phyloP scores from a whole-genome alignment of 1,284 basidiomycete genomes.

The Phlebopus sp. region DNA sequence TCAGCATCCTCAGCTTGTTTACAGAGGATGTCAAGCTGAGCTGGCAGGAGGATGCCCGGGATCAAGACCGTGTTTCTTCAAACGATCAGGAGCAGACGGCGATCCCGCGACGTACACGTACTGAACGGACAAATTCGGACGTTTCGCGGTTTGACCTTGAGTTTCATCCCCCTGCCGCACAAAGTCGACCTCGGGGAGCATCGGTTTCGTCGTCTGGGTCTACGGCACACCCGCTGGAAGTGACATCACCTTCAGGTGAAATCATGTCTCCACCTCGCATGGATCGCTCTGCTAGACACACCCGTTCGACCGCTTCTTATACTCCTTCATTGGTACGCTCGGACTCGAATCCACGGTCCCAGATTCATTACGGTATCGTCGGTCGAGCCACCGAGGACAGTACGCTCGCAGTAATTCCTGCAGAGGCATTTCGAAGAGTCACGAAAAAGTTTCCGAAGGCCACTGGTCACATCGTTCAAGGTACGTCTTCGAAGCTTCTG shows the following conservation, averaged over 20 bases:
- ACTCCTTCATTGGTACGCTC: constrained; percentile 23
- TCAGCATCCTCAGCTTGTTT: constrained; percentile 94
- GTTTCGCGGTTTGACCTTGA: constrained; percentile 58
- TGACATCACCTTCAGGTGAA: constrained; percentile 32
- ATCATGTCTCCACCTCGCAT: constrained; percentile 10
- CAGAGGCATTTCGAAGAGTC: constrained; percentile 89
- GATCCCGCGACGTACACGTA: constrained; percentile 27
- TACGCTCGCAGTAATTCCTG: constrained; percentile 97
- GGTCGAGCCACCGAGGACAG: constrained; percentile 92
- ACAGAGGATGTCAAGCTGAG: constrained; percentile 96
- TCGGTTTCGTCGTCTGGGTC: constrained; percentile 66
- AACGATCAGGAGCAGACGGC: constrained; percentile 17
- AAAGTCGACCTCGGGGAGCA: constrained; percentile 38
- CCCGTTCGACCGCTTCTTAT: constrained; percentile 11
- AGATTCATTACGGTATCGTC: constrained; percentile 63
- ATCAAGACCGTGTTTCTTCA: constrained; percentile 25
- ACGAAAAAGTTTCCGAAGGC: constrained; percentile 97
- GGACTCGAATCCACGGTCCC: constrained; percentile 27
- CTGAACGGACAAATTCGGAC: constrained; percentile 52
- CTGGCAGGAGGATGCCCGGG: constrained; percentile 67
- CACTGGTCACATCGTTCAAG: constrained; percentile 95
- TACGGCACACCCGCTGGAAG: constrained; percentile 50
- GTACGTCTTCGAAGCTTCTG: constrained; percentile 34
- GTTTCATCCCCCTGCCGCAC: constrained; percentile 27
- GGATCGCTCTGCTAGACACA: constrained; percentile 1